Percentiles rank a stretch among this genome's conserved stretches.
Conservation (phyloP, 345 rosid species). For the Populus davidiana region DNA sequence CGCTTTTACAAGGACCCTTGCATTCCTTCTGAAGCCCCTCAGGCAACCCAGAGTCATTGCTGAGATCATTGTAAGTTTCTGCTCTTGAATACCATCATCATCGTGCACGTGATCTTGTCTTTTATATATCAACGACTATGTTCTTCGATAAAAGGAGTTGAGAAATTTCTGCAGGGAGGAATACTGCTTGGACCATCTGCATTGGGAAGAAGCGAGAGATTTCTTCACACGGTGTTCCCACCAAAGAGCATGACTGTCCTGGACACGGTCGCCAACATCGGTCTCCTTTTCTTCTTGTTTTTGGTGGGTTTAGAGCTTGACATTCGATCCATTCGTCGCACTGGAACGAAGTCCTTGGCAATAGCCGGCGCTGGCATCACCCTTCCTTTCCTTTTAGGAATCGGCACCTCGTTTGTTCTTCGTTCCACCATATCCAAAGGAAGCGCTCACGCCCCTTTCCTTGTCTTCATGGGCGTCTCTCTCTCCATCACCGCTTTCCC, state of each 20-base stretch:
- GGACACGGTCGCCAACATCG: constrained; percentile 72
- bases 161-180: constrained; percentile 52
- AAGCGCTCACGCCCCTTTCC: constrained; percentile 40
- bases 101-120: neutral
- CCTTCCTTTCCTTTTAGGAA: constrained; percentile 61
- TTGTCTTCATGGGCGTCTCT: constrained; percentile 53
- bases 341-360: constrained; percentile 54
- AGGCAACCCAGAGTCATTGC: constrained; percentile 77
- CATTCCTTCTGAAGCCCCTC: constrained; percentile 55
- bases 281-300: constrained; percentile 74
- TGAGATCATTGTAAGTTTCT: constrained; percentile 61
- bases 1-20: constrained; percentile 52
- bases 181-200: constrained; percentile 84
- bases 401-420: constrained; percentile 61
- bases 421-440: constrained; percentile 51
- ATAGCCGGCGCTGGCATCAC: constrained; percentile 67
- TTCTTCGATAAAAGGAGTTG: too few relatives aligned
- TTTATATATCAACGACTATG: too few relatives aligned
- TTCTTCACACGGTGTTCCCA: constrained; percentile 51
- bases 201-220: constrained; percentile 53
- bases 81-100: neutral
- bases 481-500: constrained; percentile 54
- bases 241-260: constrained; percentile 56
- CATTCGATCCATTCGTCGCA: constrained; percentile 48
- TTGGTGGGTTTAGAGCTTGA: constrained; percentile 84